phyloP scores from a whole-genome alignment of 495 filamentous ascomycete species.

The Annulohypoxylon maeteangense region DNA sequence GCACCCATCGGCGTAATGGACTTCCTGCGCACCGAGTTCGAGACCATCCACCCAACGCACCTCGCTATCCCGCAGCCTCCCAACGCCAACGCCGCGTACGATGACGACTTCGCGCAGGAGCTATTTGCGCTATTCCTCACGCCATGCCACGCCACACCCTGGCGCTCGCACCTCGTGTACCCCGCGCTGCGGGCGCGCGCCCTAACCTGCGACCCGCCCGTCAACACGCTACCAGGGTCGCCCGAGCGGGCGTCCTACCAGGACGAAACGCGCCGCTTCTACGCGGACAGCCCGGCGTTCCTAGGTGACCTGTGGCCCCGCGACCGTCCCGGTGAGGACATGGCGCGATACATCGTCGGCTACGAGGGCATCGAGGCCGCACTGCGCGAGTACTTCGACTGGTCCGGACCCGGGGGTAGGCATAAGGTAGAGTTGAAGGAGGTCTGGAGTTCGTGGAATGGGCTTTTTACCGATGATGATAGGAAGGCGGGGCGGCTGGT shows the following conservation, averaged over 20 bases:
- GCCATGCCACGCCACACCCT: constrained; percentile 97
- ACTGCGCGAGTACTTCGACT: constrained; percentile 57
- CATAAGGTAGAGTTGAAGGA: constrained; percentile 58
- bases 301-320: constrained; percentile 60
- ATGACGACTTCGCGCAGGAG: constrained; percentile 47
- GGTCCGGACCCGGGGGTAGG: constrained; percentile 58
- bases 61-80: constrained; percentile 45
- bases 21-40: constrained; percentile 78
- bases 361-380: constrained; percentile 63
- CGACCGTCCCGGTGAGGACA: constrained; percentile 53
- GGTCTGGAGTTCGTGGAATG: constrained; percentile 83
- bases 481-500: constrained; percentile 85
- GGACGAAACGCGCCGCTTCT: constrained; percentile 94
- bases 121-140: constrained; percentile 91
- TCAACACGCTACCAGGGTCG: constrained; percentile 65
- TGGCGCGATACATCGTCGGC: constrained; percentile 66
- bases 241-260: constrained; percentile 69
- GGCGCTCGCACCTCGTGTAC: constrained; percentile 86
- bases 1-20: constrained; percentile 76
- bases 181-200: constrained; percentile 83
- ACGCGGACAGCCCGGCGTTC: constrained; percentile 71
- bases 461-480: constrained; percentile 86
- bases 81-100: constrained; percentile 28
- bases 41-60: constrained; percentile 57
- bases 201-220: constrained; percentile 88